phyloP scores from a whole-genome alignment of 108 stramenopile species.

The Skeletonema grethae region DNA sequence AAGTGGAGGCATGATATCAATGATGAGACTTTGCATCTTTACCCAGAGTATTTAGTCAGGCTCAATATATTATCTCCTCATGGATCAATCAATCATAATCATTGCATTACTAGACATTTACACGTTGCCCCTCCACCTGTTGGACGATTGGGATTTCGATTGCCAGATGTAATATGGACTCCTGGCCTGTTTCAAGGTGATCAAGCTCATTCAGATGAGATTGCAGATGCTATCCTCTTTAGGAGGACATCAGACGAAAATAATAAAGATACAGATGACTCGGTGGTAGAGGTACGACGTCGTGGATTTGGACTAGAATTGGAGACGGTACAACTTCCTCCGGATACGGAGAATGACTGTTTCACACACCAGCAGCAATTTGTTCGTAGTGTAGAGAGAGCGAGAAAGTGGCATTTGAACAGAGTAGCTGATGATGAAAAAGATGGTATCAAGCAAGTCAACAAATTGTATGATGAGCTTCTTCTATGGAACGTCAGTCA shows the following conservation, averaged over 20 bases:
- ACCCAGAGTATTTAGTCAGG: constrained; percentile 29
- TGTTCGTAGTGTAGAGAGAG: constrained; percentile 5
- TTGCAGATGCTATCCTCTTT: constrained; percentile 4
- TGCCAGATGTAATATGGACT: constrained; percentile 29
- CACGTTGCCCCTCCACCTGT: constrained; percentile 21
- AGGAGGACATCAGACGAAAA: not conserved
- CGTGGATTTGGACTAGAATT: constrained; percentile 39
- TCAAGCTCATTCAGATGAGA: not conserved
- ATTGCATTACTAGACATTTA: constrained; percentile 6
- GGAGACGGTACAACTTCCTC: constrained; percentile 36
- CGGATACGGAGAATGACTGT: constrained; percentile 28
- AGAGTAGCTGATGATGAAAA: not conserved
- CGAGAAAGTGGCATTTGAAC: constrained; percentile 14
- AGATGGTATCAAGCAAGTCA: not conserved
- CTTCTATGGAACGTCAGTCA: constrained; percentile 9
- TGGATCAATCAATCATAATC: constrained; percentile 3
- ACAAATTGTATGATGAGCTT: constrained; percentile 21
- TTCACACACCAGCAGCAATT: constrained; percentile 35
- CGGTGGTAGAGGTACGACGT: constrained; percentile 7
- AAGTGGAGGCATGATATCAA: not conserved
- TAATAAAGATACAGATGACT: not conserved
- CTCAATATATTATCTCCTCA: not conserved
- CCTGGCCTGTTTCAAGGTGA: constrained; percentile 18
- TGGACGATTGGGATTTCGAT: constrained; percentile 5
- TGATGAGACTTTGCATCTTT: not conserved